These are phyloP conservation scores for Apiotrichum porosum DNA, from an alignment of 1,284 basidiomycete species.

Conservation along the genomic window DNA sequence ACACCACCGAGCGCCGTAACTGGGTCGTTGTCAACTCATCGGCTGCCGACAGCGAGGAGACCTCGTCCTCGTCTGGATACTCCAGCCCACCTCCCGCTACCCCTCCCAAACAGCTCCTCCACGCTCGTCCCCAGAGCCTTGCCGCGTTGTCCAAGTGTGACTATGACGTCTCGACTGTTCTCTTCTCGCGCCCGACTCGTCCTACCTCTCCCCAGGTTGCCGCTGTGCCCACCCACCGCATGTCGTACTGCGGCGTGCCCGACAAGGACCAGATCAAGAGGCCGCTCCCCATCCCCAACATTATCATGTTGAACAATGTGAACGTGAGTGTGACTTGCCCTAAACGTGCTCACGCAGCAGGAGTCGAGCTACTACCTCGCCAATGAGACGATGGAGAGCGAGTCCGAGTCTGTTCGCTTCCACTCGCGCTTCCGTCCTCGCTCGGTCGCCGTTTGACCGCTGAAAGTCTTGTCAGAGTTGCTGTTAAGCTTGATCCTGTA, in stretches of 20 bases:
- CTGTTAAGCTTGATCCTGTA: too few species aligned
- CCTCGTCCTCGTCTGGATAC: background rate
- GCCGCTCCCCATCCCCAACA: background rate
- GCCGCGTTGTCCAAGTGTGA: conserved; percentile 7
- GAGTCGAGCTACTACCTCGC: conserved; percentile 12
- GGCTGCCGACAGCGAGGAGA: background rate
- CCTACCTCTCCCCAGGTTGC: background rate
- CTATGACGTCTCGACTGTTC: background rate
- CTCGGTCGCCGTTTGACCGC: too few species aligned
- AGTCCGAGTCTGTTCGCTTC: too few species aligned
- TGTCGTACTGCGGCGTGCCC: background rate
- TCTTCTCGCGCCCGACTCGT: background rate
- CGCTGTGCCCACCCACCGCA: background rate
- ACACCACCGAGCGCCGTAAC: background rate
- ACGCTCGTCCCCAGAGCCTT: conserved; percentile 9
- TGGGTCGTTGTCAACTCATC: background rate
- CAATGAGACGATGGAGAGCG: background rate
- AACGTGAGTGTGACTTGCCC: background rate
- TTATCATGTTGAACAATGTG: conserved; percentile 1
- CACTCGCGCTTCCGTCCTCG: too few species aligned
- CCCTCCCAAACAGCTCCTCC: background rate
- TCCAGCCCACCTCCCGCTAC: background rate
- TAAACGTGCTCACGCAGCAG: background rate
- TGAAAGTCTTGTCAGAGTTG: too few species aligned
- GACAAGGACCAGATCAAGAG: background rate